Conservation (phyloP, 768 basidiomycete species). For the Calocybe indica region DNA sequence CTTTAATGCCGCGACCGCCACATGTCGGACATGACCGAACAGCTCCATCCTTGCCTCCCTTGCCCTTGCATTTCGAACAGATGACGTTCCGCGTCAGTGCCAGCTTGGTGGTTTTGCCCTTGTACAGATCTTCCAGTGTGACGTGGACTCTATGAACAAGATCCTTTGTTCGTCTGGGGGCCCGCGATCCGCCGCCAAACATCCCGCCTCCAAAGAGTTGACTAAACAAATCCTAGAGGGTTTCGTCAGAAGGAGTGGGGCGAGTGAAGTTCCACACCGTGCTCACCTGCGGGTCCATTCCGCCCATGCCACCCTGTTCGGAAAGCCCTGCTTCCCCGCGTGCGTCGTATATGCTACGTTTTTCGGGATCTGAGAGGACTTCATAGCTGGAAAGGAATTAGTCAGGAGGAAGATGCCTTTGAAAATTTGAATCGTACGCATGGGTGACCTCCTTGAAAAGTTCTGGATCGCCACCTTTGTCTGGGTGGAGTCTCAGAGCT, state of each 20-base stretch:
- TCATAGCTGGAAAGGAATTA: conserved; percentile 61
- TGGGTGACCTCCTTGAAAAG: conserved; percentile 96
- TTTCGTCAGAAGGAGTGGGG: neutral
- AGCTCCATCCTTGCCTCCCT: conserved; percentile 96
- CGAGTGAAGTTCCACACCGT: neutral
- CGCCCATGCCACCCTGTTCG: conserved; percentile 85
- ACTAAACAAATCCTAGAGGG: conserved; percentile 82
- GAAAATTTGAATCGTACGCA: conserved; percentile 54
- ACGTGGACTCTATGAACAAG: conserved; percentile 95
- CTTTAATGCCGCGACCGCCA: conserved; percentile 83
- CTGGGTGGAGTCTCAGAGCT: conserved; percentile 81
- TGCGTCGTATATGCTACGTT: conserved; percentile 78
- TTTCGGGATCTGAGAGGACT: conserved; percentile 84
- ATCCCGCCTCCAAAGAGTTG: conserved; percentile 78
- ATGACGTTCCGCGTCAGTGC: conserved; percentile 94
- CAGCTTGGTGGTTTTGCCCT: conserved; percentile 97
- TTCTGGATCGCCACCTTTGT: conserved; percentile 96
- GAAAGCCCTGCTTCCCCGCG: conserved; percentile 89
- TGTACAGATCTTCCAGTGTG: conserved; percentile 97
- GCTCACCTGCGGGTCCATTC: conserved; percentile 92
- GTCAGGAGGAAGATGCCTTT: conserved; percentile 1
- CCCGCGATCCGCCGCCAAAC: conserved; percentile 51
- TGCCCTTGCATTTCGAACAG: conserved; percentile 90
- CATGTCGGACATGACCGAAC: conserved; percentile 75
- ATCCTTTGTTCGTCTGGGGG: conserved; percentile 93